Conservation (phyloP, 1,284 basidiomycete species). For the Puccinia triticina region DNA sequence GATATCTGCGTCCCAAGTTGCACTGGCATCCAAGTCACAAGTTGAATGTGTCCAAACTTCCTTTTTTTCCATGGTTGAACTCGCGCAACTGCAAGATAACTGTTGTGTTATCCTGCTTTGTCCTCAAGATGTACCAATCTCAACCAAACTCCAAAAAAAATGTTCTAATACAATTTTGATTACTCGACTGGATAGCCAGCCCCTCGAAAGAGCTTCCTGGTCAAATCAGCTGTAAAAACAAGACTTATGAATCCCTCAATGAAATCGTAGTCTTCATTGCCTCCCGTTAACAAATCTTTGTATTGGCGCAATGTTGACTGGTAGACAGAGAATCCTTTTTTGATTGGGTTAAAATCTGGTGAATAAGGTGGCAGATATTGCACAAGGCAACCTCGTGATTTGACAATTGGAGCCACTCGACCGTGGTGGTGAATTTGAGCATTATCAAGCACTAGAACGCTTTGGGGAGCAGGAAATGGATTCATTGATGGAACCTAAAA, state of each 20-base stretch:
- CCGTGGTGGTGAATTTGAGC: neutral
- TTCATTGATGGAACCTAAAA: neutral
- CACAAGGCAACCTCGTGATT: neutral
- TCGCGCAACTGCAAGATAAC: too few relatives aligned
- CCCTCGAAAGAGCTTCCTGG: neutral
- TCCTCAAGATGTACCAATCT: too few relatives aligned
- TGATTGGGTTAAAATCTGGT: neutral
- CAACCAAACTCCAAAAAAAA: too few relatives aligned
- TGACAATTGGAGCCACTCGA: neutral
- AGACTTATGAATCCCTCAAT: neutral
- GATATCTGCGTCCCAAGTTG: too few relatives aligned
- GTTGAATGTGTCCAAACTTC: too few relatives aligned
- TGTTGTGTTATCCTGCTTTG: too few relatives aligned
- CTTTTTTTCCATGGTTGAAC: too few relatives aligned
- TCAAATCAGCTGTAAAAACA: neutral
- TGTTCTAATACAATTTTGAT: too few relatives aligned
- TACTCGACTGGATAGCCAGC: neutral
- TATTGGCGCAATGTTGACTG: neutral
- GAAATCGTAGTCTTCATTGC: neutral
- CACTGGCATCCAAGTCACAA: too few relatives aligned
- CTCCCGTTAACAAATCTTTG: neutral
- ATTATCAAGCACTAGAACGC: neutral
- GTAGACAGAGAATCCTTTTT: neutral
- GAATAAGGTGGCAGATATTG: neutral
- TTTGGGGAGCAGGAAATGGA: neutral